Base-by-base conservation (phyloP, 2,329 filamentous ascomycete species). In the Monilinia fructigena region DNA sequence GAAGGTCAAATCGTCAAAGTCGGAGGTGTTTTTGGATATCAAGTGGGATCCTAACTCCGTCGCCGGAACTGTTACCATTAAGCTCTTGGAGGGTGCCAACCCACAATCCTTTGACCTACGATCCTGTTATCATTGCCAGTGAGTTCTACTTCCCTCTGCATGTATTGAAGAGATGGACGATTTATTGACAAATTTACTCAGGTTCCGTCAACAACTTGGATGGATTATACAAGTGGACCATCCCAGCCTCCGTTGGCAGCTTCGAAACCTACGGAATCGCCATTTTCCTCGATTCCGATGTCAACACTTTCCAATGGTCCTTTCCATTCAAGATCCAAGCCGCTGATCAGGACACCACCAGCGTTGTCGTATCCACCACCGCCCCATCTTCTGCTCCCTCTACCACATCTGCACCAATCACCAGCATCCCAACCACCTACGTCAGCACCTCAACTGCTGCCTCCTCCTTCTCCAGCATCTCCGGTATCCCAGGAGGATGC, bases 281-380 rank as follows among this genome's bases (percentile, higher is more conserved):
- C 78, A 79, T 89, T 77, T 76, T 76, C 69, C 79, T 82, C 47
- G 81, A 83, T 71, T 77, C 47, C 10, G 64, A 78, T 28, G 69
- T 60, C 14, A 76, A 81, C 74, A 77, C 81, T 74, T 86, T 85
- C 82, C 85, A 89, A 81, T 88, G 83, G 82, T 86, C 84, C 66
- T 82, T 82, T 79, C 85, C 85, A 72, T 89, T 89, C 74, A 68
- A 71, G 64, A 72, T 77, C 62, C 55, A 65, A 11, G 69, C 68
- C 16, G 63, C 62, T 47, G 18, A 63, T 28, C 40, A 61, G 1
- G 55, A 61, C n/a, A 55, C 63, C 16, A 47, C n/a, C 31, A 65
- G 35, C 68, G 23, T 55, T 5, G 14, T 55, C 28, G 35, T 54
- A 23, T 48, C 55, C 40, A 35, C 50, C 63, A 47, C 65, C 38